Evolutionary conservation across 1,139 yeast species (phyloP), one percentile per base, ranked within the genome.

Genomic region (Arxiozyma heterogenica): DNA sequence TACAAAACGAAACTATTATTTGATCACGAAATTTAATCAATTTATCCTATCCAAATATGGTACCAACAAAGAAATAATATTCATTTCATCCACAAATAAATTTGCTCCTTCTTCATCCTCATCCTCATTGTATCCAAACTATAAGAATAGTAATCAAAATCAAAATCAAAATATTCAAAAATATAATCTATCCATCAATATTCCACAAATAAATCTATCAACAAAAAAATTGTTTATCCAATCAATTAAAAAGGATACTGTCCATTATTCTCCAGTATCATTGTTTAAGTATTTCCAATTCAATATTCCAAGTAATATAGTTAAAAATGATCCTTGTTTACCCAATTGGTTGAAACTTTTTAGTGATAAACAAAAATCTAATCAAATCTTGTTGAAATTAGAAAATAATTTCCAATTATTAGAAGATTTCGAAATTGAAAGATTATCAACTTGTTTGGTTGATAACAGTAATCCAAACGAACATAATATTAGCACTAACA

Each of bases 311-410:
- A 52, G 41, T 4, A 58, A 60, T 4, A 53, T 62, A 41, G 61
- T 61, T 48, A 47, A 52, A 17, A 60, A 64, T 34, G 62, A 61
- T 43, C 39, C 54, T 4, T 30, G 62, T 22, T 61, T 79, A 20
- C 86, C 86, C 1, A 55, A 54, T 2, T 82, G 86, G 86, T 63
- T 82, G 47, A 61, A 64, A 44, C 71, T 70, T 15, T 70, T 73
- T 47, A 61, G 69, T 0, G 58, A 67, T 39, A 64, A 69, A n/a
- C 65, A 64, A 4, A 69, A 76, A 0, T 65, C 73, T n/a, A 64
- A 57, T 45, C 44, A 66, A 1, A 62, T 70, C 21, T 65, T 81
- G 50, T 64, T 72, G 22, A 57, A 64, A 12, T 73, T 77, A 54
- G 78, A 80, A 59, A 66, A 70, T 53, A 76, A 73, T 55, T 76